Conservation (phyloP, 1,139 yeast genomes). For the Spathaspora sp. region DNA sequence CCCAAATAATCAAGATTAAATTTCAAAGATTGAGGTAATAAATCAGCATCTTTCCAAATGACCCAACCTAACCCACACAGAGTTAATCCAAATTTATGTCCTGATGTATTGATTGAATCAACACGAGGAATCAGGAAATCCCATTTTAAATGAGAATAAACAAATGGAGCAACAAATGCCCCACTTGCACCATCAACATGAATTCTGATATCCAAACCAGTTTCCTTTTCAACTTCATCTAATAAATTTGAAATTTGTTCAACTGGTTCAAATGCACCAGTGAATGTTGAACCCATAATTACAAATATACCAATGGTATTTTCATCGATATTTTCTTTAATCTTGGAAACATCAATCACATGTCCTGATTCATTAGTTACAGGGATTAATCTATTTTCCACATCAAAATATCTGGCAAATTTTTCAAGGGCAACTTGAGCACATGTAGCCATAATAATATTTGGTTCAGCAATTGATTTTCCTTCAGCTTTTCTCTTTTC, state of each 20-base stretch:
- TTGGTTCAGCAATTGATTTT: conserved; percentile 64
- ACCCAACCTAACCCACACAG: conserved; percentile 95
- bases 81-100: conserved; percentile 89
- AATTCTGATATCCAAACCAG: conserved; percentile 70
- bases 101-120: conserved; percentile 84
- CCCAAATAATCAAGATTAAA: conserved; percentile 85
- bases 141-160: conserved; percentile 76
- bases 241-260: conserved; percentile 55
- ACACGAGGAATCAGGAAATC: conserved; percentile 80
- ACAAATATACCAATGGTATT: conserved; percentile 92
- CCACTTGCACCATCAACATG: conserved; percentile 96
- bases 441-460: conserved; percentile 91
- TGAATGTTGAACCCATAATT: conserved; percentile 86
- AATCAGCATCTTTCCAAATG: conserved; percentile 66
- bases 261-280: conserved; percentile 89
- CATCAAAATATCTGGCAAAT: conserved; percentile 91
- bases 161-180: conserved; percentile 83
- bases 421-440: conserved; percentile 94
- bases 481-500: conserved; percentile 59
- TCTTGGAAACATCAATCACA: conserved; percentile 58
- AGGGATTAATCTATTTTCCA: conserved; percentile 75
- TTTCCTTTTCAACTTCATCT: conserved; percentile 67
- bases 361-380: conserved; percentile 61
- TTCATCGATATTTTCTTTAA: conserved; percentile 72
- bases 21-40: conserved; percentile 68